A percentile compares a stretch with the other conserved stretches of the same genome.
These are phyloP conservation scores for Fagopyrum esculentum DNA, from an alignment of 148 eudicot genomes.

Conservation along the genomic window DNA sequence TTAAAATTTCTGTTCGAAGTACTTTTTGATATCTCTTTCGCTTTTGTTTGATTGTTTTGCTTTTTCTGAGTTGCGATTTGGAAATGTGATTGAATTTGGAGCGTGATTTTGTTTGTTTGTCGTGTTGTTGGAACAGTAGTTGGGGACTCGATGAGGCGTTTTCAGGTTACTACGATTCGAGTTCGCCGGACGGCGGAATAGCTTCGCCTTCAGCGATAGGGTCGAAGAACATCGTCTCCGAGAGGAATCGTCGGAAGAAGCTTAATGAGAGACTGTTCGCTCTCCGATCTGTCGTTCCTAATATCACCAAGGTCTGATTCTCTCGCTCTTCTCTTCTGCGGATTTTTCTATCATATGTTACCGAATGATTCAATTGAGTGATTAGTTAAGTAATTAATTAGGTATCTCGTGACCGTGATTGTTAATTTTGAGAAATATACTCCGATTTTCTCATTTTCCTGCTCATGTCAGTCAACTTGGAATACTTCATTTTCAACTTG, in stretches of 20 bases:
- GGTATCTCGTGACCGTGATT: not conserved
- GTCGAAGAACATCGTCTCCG: constrained; percentile 5
- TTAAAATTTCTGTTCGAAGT: not conserved
- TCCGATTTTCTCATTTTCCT: not conserved
- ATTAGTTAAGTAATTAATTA: not conserved
- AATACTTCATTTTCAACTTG: too few species aligned
- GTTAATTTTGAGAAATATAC: not conserved
- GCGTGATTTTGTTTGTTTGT: not conserved
- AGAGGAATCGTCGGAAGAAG: constrained; percentile 4
- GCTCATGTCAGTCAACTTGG: not conserved
- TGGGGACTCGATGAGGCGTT: constrained; percentile 7
- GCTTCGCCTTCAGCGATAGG: not conserved
- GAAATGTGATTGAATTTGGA: not conserved
- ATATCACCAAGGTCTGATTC: not conserved
- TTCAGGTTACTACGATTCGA: constrained; percentile 1
- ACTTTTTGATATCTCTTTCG: not conserved
- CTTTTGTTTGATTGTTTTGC: not conserved
- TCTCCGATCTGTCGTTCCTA: constrained; percentile 4
- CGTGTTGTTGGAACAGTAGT: not conserved
- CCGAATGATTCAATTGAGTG: not conserved
- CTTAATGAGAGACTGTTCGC: constrained; percentile 1
- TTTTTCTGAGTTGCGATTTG: not conserved
- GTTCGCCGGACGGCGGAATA: constrained; percentile 3
- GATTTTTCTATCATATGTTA: not conserved
- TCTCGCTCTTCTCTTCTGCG: not conserved